Evolutionary conservation across 164 flowering plant genomes (phyloP).

Genomic region (Liriodendron chinense): DNA sequence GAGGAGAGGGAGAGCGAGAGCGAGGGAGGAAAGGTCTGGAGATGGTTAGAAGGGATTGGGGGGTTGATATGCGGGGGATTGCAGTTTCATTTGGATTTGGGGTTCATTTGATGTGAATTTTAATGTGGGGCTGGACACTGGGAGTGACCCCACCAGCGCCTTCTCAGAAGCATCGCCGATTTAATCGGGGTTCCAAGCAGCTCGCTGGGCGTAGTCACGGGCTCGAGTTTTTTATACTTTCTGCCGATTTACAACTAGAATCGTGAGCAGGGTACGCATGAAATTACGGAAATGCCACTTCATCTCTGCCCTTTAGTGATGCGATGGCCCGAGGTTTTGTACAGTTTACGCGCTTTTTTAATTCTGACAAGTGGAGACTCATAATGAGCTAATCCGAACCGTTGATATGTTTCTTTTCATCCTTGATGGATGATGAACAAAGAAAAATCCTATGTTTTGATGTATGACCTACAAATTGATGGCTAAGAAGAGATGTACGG

Average conservation of each 20-base stretch:
- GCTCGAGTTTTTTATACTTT: background rate
- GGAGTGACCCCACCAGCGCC: background rate
- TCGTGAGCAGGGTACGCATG: too few relatives aligned
- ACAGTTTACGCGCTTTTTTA: too few relatives aligned
- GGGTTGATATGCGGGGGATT: slow-evolving; percentile 12
- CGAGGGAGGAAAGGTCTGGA: slow-evolving; percentile 3
- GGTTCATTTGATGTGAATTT: slow-evolving; percentile 34
- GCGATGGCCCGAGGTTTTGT: too few relatives aligned
- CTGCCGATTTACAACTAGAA: background rate
- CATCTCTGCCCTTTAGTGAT: too few relatives aligned
- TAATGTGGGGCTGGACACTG: background rate
- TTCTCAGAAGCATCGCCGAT: slow-evolving; percentile 40
- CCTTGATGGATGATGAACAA: too few relatives aligned
- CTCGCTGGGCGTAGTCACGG: background rate
- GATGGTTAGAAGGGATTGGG: background rate
- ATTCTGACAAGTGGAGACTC: too few relatives aligned
- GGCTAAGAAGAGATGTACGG: too few relatives aligned
- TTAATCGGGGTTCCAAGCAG: slow-evolving; percentile 10
- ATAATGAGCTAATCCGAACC: too few relatives aligned
- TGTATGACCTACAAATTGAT: too few relatives aligned
- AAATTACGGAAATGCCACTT: too few relatives aligned
- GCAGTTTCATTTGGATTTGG: slow-evolving; percentile 31
- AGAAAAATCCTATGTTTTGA: too few relatives aligned
- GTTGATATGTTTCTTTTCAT: too few relatives aligned
- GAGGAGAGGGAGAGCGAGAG: background rate